phyloP scores from a whole-genome alignment of 768 basidiomycete genomes.

The Mycena alexandri region DNA sequence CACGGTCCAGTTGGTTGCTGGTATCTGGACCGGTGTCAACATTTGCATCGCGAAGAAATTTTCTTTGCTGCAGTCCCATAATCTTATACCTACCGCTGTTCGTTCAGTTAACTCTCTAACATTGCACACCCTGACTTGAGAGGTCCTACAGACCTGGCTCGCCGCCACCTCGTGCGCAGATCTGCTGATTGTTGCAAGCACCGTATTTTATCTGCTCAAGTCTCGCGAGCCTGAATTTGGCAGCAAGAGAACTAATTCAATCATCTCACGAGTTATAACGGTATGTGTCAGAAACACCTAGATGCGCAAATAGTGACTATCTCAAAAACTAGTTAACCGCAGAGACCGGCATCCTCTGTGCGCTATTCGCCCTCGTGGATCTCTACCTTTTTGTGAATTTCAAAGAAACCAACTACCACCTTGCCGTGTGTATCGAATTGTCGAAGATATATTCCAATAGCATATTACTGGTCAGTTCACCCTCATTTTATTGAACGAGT shows the following conservation, averaged over 20 bases:
- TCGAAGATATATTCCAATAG: constrained; percentile 33
- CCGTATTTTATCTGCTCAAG: constrained; percentile 7
- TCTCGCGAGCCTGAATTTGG: constrained; percentile 2
- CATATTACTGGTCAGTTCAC: constrained; percentile 15
- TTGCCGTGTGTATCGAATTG: constrained; percentile 20
- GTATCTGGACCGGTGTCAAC: constrained; percentile 21
- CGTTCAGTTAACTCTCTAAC: background rate
- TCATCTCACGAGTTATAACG: constrained; percentile 11
- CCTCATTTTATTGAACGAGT: too few species aligned
- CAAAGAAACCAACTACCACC: constrained; percentile 25
- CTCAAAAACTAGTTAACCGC: constrained; percentile 5
- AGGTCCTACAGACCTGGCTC: constrained; percentile 19
- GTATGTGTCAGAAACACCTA: background rate
- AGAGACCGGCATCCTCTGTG: constrained; percentile 33
- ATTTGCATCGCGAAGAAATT: constrained; percentile 18
- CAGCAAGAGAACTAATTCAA: constrained; percentile 1
- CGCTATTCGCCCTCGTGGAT: constrained; percentile 23
- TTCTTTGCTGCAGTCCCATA: constrained; percentile 11
- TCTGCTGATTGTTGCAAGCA: constrained; percentile 19
- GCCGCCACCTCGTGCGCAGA: constrained; percentile 15
- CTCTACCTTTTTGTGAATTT: constrained; percentile 27
- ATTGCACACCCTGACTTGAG: background rate
- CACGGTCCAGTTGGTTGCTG: constrained; percentile 8
- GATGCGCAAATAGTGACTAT: background rate
- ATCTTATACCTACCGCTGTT: constrained; percentile 12